Conservation (phyloP, 2,329 filamentous ascomycete genomes). For the Amauroascus verrucosus region DNA sequence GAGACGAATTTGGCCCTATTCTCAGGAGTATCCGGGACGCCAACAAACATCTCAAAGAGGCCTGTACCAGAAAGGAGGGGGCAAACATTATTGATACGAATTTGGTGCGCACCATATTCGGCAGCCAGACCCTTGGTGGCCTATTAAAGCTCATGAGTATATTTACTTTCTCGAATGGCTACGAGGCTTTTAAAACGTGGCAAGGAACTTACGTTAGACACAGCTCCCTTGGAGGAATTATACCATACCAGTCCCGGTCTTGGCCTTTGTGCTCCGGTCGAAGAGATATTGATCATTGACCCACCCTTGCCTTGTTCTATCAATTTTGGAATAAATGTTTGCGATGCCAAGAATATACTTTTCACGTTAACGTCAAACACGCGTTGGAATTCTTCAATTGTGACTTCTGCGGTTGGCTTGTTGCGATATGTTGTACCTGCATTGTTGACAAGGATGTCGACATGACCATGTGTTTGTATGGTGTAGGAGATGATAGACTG, state of each 20-base stretch:
- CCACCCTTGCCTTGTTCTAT: conserved; percentile 34
- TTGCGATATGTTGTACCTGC: conserved; percentile 36
- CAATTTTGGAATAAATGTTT: conserved; percentile 28
- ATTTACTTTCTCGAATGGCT: background rate
- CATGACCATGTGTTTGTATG: conserved; percentile 24
- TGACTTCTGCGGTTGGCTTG: conserved; percentile 35
- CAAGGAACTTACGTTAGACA: conserved; percentile 31
- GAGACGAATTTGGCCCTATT: conserved; percentile 37
- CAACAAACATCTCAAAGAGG: conserved; percentile 42
- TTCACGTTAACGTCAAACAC: conserved; percentile 39
- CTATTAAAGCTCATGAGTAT: conserved; percentile 20
- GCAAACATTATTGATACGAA: conserved; percentile 62
- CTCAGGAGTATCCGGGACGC: conserved; percentile 37
- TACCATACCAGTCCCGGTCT: conserved; percentile 39
- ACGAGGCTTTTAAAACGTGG: too few species aligned
- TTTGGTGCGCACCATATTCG: conserved; percentile 61
- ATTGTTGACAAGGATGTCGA: conserved; percentile 42
- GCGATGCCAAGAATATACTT: conserved; percentile 31
- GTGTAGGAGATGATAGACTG: conserved; percentile 23
- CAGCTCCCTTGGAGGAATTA: conserved; percentile 37
- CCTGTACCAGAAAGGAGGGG: conserved; percentile 58
- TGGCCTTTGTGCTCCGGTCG: conserved; percentile 34
- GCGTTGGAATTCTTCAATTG: conserved; percentile 36
- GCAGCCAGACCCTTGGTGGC: conserved; percentile 59
- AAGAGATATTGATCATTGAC: conserved; percentile 38